Evolutionary conservation across 23 red algal genomes (phyloP).

Genomic region (Gracilaria domingensis): DNA sequence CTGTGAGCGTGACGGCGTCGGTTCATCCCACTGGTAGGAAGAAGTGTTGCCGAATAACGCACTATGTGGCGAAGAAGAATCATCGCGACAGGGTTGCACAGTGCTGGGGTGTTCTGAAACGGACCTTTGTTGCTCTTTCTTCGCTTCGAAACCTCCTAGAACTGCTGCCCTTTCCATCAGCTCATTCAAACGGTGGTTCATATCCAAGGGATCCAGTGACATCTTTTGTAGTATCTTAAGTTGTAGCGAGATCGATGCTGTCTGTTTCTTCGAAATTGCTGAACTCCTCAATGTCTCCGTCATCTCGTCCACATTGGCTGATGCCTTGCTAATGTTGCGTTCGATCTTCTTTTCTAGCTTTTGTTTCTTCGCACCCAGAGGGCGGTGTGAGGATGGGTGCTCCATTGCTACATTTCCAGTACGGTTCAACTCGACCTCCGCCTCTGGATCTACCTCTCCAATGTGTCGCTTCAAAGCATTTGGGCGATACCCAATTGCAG

Average conservation of each 20-base stretch:
- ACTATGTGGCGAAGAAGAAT: no score
- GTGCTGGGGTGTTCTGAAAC: no score
- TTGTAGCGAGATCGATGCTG: not conserved
- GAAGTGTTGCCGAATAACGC: no score
- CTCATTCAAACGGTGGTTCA: no score
- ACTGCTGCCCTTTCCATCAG: no score
- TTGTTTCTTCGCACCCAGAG: slow-evolving; percentile 10
- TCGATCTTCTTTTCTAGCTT: not conserved
- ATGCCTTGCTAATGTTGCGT: not conserved
- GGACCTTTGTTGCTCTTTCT: no score
- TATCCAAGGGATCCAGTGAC: no score
- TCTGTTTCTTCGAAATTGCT: not conserved
- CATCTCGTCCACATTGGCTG: not conserved
- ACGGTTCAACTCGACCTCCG: not conserved
- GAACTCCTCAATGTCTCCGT: not conserved
- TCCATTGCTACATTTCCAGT: not conserved
- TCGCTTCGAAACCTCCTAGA: no score
- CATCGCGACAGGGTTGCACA: no score
- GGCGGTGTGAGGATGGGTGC: not conserved
- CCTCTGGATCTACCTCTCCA: not conserved
- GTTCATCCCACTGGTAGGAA: no score
- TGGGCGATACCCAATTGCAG: not conserved
- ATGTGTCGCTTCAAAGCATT: not conserved
- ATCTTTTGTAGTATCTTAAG: not conserved
- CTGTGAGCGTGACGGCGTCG: no score